These are phyloP conservation scores for Lactifluus volemus DNA, from an alignment of 768 basidiomycete genomes.

Conservation along the genomic window DNA sequence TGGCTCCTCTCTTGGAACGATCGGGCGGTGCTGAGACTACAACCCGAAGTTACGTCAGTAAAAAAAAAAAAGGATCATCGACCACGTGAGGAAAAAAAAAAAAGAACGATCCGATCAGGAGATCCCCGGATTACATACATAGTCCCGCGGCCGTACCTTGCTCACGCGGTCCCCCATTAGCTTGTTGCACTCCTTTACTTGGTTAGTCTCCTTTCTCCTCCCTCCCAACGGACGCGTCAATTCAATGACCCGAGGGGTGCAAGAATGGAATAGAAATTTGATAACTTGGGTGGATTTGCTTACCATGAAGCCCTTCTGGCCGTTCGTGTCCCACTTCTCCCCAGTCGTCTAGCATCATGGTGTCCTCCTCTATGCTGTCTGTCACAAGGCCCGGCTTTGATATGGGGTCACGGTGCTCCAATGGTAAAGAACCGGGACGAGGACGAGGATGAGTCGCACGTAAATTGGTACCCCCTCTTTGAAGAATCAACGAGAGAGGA, in stretches of 20 bases:
- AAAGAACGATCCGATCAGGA: background rate
- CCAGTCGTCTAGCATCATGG: slow-evolving; percentile 16
- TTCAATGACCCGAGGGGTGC: background rate
- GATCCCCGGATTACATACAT: slow-evolving; percentile 13
- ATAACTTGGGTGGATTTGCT: slow-evolving; percentile 1
- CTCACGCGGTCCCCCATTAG: background rate
- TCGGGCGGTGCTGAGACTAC: background rate
- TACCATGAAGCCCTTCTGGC: slow-evolving; percentile 1
- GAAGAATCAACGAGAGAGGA: slow-evolving; percentile 2
- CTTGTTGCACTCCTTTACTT: background rate
- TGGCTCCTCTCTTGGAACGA: background rate
- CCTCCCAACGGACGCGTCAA: background rate
- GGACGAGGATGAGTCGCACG: background rate
- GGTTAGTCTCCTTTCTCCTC: background rate
- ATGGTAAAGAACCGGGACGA: background rate
- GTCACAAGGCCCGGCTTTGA: background rate
- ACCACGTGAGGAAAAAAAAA: background rate
- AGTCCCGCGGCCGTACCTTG: slow-evolving; percentile 4
- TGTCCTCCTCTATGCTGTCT: slow-evolving; percentile 10
- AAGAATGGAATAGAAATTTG: background rate
- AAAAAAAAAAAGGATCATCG: slow-evolving; percentile 7
- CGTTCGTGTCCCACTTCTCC: slow-evolving; percentile 3
- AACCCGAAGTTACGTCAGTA: background rate
- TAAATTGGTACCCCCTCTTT: background rate
- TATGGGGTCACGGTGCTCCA: background rate